Base-by-base conservation (phyloP, 2,329 filamentous ascomycete genomes). In the Ceratocystis cubensis region DNA sequence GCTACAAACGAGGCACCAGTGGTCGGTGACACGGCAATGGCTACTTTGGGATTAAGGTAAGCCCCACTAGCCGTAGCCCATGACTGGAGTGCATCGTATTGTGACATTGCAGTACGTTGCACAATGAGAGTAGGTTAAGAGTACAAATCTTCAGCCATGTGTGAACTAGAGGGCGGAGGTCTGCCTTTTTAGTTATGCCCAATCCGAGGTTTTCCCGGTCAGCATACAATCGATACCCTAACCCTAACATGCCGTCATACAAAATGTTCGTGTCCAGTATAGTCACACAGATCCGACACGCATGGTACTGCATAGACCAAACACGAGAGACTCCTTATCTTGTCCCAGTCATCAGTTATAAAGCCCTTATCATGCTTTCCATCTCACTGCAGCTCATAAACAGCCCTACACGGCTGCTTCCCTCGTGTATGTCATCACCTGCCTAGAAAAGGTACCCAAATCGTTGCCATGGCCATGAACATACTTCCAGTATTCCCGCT, bases 1-100 rank as follows among this genome's bases (percentile, higher is more conserved):
- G 82, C 80, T 44, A 80, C 78, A 69, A 87, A 80, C 1, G 82
- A 85, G 48, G 81, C 78, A 61, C 81, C 80, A 1, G 80, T 84
- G 10, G 74, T 66, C 1, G 77, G 70, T 69, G 84, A 79, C 1
- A 78, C 71, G 71, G 81, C 81, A 62, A 87, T 75, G 67, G 84
- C 78, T 30, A 86, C 76, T 0, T 75, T 73, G 0, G 78, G 77
- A 70, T 85, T 79, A 30, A 86, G 74, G 4, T 67, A 67, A 13
- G 79, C 81, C 5, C 80, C 79, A 66, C 80, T 74, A 0, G 72
- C 70, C 28, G 70, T 71, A 3, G 79, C 79, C 83, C 83, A 86
- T 4, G 71, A 67, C n/a, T 80, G 69, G 4, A 85, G 78, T 30
- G 69, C 30, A 17, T 67, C 37, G 50, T 65, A 65, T 37, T 59